Conservation (phyloP, 768 basidiomycete species). For the Rhizopogon rudus region DNA sequence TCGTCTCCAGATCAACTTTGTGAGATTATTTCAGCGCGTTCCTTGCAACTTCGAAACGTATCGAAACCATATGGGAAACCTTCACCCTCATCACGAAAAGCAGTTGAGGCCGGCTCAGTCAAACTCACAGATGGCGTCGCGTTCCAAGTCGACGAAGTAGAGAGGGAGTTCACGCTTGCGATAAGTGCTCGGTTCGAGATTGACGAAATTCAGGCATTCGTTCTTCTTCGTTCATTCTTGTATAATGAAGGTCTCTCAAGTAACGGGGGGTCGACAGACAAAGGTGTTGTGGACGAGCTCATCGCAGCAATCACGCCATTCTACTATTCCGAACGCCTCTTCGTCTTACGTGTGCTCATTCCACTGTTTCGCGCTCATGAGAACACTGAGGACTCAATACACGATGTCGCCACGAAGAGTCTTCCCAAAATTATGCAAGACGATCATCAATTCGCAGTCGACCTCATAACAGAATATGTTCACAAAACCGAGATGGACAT, state of each 20-base stretch:
- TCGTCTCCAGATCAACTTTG: constrained; percentile 53
- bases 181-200: constrained; percentile 72
- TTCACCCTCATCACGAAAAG: constrained; percentile 58
- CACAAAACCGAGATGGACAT: constrained; percentile 46
- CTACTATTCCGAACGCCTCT: constrained; percentile 78
- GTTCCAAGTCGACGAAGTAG: constrained; percentile 58
- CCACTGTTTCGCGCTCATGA: constrained; percentile 72
- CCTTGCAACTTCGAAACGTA: constrained; percentile 51
- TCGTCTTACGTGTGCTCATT: constrained; percentile 61
- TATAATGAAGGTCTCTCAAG: constrained; percentile 71
- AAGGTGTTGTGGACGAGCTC: constrained; percentile 43
- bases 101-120: constrained; percentile 63
- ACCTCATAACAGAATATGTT: constrained; percentile 13
- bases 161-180: constrained; percentile 65
- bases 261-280: constrained; percentile 38
- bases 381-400: constrained; percentile 48
- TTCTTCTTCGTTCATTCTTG: constrained; percentile 71
- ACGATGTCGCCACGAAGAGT: constrained; percentile 47
- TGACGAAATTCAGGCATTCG: constrained; percentile 75
- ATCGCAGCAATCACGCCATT: constrained; percentile 73
- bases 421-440: constrained; percentile 62
- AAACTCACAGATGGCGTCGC: constrained; percentile 62
- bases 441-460: constrained; percentile 54
- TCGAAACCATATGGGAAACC: constrained; percentile 67
- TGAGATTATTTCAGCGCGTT: constrained; percentile 54